Base-by-base conservation (phyloP, 164 flowering plant species). In the Stephania cephalantha region DNA sequence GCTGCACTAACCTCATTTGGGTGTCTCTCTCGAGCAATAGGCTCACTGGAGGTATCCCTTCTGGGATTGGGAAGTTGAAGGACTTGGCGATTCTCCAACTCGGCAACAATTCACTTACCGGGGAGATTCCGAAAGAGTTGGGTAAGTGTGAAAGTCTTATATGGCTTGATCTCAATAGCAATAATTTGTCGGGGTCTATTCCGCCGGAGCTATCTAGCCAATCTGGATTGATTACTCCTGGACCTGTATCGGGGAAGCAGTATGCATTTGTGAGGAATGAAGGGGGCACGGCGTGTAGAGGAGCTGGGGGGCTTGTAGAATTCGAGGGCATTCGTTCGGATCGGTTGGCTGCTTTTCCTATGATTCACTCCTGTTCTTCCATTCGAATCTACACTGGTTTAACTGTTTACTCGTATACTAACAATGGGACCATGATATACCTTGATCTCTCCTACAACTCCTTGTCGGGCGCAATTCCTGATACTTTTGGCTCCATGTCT, bases 151-250 rank as follows among this genome's bases (percentile, higher is more conserved):
- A 53, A 63, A 87, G 88, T 82, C 87, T 94, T 75, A 86, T 94
- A 68, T 94, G 98, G 98, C 88, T 94, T 0, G 98, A 94, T 76
- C 78, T 94, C 45, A 91, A 89, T 79, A 92, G 94, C 86, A 94
- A 94, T 73, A 52, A 46, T 20, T 78, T 94, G 5, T 79, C 76
- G 1, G 97, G 97, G 0, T 9, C 83, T 2, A 66, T 92, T 18
- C 97, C 98, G 1, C 66, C 78, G 0, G 85, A 85, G 78, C 89
- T 94, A 45, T 85, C 95, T 44, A 70, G 78, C 69, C 89, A 88
- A 79, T 74, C 97, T 5, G 97, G 97, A 22, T 76, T 81, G 7
- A 73, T 90, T 50, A 70, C 73, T 29, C 87, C 91, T 8, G 94
- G 93, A 4, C 79, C 68, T 50, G 88, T 87, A 53, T 86, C 94